Evolutionary conservation across 208 protist species (phyloP).

Genomic region (Acanthamoeba lugdunensis): DNA sequence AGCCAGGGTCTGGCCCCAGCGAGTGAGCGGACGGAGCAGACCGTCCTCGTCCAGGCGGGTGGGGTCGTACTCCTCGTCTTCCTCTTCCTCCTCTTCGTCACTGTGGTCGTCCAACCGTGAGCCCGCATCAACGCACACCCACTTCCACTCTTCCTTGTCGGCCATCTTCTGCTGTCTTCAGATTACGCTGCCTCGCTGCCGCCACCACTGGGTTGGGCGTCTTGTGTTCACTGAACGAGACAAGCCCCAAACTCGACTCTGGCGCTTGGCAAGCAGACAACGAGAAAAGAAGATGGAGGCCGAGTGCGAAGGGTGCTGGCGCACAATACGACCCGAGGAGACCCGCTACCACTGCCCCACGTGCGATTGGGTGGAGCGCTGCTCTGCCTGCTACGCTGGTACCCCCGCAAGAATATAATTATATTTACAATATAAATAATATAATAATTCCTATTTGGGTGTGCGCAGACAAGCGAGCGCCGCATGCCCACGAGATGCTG

Average conservation of each 20-base stretch:
- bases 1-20: background rate
- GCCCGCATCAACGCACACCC: background rate
- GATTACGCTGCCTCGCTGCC: too few species aligned
- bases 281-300: background rate
- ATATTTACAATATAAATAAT: too few species aligned
- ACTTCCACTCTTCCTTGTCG: background rate
- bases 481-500: background rate
- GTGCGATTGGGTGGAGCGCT: slow-evolving; percentile 3
- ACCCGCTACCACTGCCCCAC: background rate
- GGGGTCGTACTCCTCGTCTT: background rate
- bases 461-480: background rate
- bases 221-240: too few species aligned
- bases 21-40: too few species aligned
- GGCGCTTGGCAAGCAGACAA: too few species aligned
- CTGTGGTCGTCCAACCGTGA: background rate
- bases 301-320: slow-evolving; percentile 21
- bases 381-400: background rate
- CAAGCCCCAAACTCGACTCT: too few species aligned
- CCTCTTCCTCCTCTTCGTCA: background rate
- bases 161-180: background rate
- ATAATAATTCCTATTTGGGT: too few species aligned
- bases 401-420: too few species aligned
- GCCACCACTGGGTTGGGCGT: too few species aligned
- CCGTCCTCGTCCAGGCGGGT: background rate
- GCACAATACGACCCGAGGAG: background rate